These are phyloP conservation scores for Spergularia marina DNA, from an alignment of 148 eudicot species.

Conservation along the genomic window DNA sequence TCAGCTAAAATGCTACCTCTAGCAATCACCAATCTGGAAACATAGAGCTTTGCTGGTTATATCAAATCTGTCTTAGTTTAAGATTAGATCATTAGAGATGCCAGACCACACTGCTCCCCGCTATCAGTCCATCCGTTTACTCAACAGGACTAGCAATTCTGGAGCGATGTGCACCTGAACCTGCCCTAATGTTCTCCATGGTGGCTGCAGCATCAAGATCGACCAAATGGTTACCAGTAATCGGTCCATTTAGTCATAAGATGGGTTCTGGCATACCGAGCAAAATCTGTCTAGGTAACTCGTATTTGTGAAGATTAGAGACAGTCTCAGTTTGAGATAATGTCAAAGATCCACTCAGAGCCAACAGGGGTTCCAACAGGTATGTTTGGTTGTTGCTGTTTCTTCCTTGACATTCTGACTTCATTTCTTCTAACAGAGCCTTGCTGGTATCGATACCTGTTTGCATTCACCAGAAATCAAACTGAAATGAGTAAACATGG, in stretches of 20 bases:
- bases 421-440: constrained; percentile 64
- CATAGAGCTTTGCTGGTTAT: background rate
- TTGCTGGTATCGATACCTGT: constrained; percentile 72
- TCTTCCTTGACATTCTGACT: constrained; percentile 33
- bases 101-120: background rate
- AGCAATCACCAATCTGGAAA: background rate
- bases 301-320: constrained; percentile 51
- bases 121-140: background rate
- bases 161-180: background rate
- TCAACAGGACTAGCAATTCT: background rate
- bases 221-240: constrained; percentile 14
- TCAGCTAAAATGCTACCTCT: background rate
- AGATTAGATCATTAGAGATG: background rate
- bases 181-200: background rate
- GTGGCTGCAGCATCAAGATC: background rate
- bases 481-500: background rate
- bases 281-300: constrained; percentile 55
- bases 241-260: constrained; percentile 58
- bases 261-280: constrained; percentile 61
- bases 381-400: constrained; percentile 32
- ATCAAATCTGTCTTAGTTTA: background rate
- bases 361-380: constrained; percentile 53
- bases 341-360: constrained; percentile 44
- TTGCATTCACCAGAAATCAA: constrained; percentile 17
- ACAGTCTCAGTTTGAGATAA: constrained; percentile 42